phyloP scores from a whole-genome alignment of 73 alveolate species.

The Uronychia setigera region DNA sequence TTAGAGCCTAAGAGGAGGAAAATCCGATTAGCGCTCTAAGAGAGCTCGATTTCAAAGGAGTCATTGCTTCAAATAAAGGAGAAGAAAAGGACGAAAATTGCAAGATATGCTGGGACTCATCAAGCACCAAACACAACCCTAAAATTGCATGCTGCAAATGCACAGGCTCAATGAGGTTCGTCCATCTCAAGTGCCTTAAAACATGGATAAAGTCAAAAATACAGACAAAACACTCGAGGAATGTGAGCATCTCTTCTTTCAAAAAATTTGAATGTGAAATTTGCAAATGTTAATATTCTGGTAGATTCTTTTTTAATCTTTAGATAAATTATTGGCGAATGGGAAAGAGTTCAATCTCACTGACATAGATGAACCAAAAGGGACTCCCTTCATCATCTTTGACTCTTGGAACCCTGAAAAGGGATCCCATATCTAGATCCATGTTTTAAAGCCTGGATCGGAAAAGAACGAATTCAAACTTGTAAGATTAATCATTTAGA shows the following conservation, averaged over 20 bases:
- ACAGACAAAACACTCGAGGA: slow-evolving; percentile 51
- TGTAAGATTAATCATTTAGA: background rate
- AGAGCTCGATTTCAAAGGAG: too few relatives aligned
- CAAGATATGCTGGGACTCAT: slow-evolving; percentile 83
- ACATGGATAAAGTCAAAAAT: slow-evolving; percentile 79
- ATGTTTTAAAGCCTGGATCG: background rate
- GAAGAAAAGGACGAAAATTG: slow-evolving; percentile 42
- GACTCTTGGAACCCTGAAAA: background rate
- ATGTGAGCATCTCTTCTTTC: slow-evolving; percentile 13
- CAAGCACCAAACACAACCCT: slow-evolving; percentile 74
- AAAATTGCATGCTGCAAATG: slow-evolving; percentile 81
- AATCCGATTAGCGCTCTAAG: too few relatives aligned
- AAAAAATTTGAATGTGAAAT: slow-evolving; percentile 91
- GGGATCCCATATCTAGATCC: background rate
- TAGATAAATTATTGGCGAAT: background rate
- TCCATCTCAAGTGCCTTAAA: slow-evolving; percentile 86
- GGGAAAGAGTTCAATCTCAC: background rate
- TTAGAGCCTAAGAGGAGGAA: too few relatives aligned
- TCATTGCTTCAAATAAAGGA: too few relatives aligned
- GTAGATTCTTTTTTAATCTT: background rate
- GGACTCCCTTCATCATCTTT: background rate
- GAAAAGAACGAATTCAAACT: background rate
- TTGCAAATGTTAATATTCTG: slow-evolving; percentile 83
- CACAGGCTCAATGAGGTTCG: slow-evolving; percentile 85
- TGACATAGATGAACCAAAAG: background rate